Evolutionary conservation across 805 yeast genomes (phyloP), one percentile per base, ranked within the genome.

Genomic region (Cyberlindnera mississippiensis): DNA sequence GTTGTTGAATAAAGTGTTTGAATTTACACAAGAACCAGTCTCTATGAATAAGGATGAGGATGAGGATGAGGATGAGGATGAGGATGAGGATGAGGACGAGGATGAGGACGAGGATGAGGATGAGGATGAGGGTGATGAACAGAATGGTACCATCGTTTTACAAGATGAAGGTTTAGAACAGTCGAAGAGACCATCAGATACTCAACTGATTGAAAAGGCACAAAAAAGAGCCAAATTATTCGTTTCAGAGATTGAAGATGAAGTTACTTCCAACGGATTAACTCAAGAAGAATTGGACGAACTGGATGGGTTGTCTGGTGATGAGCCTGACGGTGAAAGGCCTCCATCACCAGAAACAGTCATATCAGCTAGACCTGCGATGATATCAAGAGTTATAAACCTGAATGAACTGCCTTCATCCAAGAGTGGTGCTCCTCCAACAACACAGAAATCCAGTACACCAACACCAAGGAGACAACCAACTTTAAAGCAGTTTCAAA

Each of bases 331-430:
- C n/a, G n/a, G n/a, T 13, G 17, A 29, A 15, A n/a, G 9, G 12
- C 20, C 34, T 20, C n/a, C n/a, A n/a, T 29, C 26, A n/a, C 12
- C 30, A 18, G 19, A 30, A 18, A 9, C 5, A 24, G 6, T 9
- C 11, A 18, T 13, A 22, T 13, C 35, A 7, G 4, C 28, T 11
- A 37, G 26, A 28, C 31, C 35, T 13, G 33, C 34, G 11, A 33
- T 22, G 9, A 28, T 32, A 31, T 15, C 35, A 6, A 35, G n/a
- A 24, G 15, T 29, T 3, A 26, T 42, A 4, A 41, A 44, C 14
- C 4, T 40, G 4, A 12, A 20, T 14, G 15, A 35, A 6, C 38
- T 49, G 12, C 44, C 53, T 4, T 48, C 52, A 2, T 52, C 46
- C 29, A 39, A 41, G 28, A 45, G 47, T 44, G 48, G 38, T 3